phyloP scores from a whole-genome alignment of 305 asterid genomes.

The Solanum hybrid region DNA sequence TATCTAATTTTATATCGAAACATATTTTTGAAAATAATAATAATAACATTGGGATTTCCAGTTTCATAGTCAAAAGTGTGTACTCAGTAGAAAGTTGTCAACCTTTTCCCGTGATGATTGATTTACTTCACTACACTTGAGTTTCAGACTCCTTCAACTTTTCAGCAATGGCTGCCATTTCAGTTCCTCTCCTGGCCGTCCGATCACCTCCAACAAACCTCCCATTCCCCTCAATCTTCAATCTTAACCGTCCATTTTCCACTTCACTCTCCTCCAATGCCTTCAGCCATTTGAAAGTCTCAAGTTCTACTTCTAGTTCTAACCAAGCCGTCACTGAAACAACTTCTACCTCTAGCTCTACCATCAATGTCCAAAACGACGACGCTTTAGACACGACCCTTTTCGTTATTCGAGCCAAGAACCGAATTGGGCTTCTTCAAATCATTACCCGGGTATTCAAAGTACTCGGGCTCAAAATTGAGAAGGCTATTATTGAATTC shows the following conservation, averaged over 20 bases:
- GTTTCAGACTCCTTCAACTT: background rate
- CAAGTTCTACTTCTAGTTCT: background rate
- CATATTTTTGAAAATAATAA: too few relatives aligned
- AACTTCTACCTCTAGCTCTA: background rate
- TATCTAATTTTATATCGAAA: too few relatives aligned
- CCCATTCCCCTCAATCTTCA: background rate
- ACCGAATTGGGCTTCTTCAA: slow-evolving; percentile 30
- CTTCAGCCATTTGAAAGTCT: slow-evolving; percentile 8
- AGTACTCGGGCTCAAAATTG: slow-evolving; percentile 28
- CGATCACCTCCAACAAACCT: slow-evolving; percentile 2
- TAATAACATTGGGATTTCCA: background rate
- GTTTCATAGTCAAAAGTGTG: background rate
- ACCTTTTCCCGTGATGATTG: slow-evolving; percentile 10
- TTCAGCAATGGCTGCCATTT: slow-evolving; percentile 9
- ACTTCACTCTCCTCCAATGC: slow-evolving; percentile 7
- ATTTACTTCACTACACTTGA: background rate
- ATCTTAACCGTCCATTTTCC: slow-evolving; percentile 8
- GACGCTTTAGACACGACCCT: slow-evolving; percentile 21
- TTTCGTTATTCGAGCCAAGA: slow-evolving; percentile 20
- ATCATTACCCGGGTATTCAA: slow-evolving; percentile 36
- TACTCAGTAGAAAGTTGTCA: background rate
- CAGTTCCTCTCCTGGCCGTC: slow-evolving; percentile 15
- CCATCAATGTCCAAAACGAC: slow-evolving; percentile 17
- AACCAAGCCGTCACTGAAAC: background rate
- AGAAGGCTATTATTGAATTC: slow-evolving; percentile 33